Base-by-base conservation (phyloP, 2,329 filamentous ascomycete genomes). In the Colletotrichum sp. region DNA sequence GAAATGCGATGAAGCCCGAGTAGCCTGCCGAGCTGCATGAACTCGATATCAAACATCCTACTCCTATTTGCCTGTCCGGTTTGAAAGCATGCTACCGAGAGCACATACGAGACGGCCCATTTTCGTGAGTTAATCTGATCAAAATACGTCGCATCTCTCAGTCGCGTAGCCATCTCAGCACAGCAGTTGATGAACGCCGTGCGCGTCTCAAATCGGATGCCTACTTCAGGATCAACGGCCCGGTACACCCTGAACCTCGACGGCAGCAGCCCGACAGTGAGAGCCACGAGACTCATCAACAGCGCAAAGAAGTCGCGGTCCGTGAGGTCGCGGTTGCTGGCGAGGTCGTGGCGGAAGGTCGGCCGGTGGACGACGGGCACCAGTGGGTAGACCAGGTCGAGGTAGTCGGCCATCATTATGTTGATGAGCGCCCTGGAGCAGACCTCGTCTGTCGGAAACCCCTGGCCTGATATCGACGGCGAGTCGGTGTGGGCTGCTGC, bases 11-110 rank as follows among this genome's bases (percentile, higher is more conserved):
- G 84, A 4, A 85, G 48, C 4, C 80, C 81, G 3, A 84, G 70
- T 1, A 85, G 71, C 3, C 83, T 79, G 0, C 81, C 82, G 8
- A 85, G 77, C 70, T 85, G 83, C 78, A 82, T 79, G 2, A 80
- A 79, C 69, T 85, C 84, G 6, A 82, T 81, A 38, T 84, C 83
- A 15, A 84, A 74, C 82, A 85, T 85, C 4, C 83, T 79, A 10
- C 82, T 80, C 36, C 80, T 81, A 69, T 85, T 85, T 4, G 80
- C 80, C 55, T 84, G 82, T 1, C 84, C 83, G 0, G 83, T 82
- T 48, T 85, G 83, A 63, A 84, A 80, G 21, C 82, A 82, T 0
- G 82, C 80, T 6, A 83, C 80, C 15, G 79, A 81, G 5, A 84
- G 76, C 1, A 83, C 72, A 65, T 84, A 85, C 2, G 81, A 82